Base-by-base conservation (phyloP, 441 rosid species). In the Populus hybrid region DNA sequence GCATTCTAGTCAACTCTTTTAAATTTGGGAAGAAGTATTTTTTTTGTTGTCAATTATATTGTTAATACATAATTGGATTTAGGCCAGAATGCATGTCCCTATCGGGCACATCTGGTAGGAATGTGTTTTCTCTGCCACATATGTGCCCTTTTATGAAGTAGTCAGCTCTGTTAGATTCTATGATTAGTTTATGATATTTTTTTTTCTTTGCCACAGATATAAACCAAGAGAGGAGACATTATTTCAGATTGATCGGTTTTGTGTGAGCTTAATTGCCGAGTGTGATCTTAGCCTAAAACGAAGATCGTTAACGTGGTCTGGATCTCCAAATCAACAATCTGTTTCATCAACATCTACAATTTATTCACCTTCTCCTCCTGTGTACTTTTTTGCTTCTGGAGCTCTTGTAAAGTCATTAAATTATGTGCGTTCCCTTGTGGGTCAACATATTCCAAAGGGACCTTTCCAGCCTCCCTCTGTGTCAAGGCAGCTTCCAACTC, bases 141-240 rank as follows among this genome's bases (percentile, higher is more conserved):
- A 23, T 40, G 20, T 53, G 53, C 61, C 18, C 53, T 35, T 67
- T 50, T 63, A 70, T 72, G 61, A 59, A 24, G 72, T 57, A 16
- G 34, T 8, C 20, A 18, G 38, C 30, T 73, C 69, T 78, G 70
- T 10, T 72, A 42, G 63, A 65, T 46, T 69, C 67, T 68, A 34
- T 64, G 40, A 81, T 66, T 75, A 79, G 64, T 75, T 78, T 65
- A 80, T 70, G 76, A 59, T 72, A 75, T 71, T 73, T 67, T 74
- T 74, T 53, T 26, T 79, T 71, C 77, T 59, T 81, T 83, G 59
- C 76, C 87, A 86, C 92, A 97, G 99, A 85, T 97, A 92, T 88
- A 94, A 89, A 85, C 99, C 99, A 70, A 85, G 93, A 11, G 99
- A 97, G 87, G 99, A 94, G 85, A 93, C 95, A 30, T 82, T 94